Conservation (phyloP, 164 flowering plant genomes). For the Vitis rupestris region DNA sequence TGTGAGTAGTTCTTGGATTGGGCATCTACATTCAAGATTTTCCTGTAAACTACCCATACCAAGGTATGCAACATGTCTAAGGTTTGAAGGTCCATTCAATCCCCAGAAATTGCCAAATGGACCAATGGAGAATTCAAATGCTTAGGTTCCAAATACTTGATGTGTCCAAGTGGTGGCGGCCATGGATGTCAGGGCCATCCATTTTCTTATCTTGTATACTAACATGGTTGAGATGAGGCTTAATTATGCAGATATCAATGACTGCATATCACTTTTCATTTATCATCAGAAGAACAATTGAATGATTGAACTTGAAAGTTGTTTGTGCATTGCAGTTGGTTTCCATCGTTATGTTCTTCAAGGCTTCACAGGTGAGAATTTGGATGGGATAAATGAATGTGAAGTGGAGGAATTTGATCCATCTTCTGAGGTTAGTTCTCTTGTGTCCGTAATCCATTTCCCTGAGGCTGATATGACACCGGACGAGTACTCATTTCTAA, state of each 20-base stretch:
- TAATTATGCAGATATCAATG: neutral
- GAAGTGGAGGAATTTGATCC: constrained; percentile 84
- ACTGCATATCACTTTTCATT: too few relatives aligned
- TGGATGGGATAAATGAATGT: constrained; percentile 48
- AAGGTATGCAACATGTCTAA: too few relatives aligned
- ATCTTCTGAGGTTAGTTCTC: constrained; percentile 76
- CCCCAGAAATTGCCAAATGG: too few relatives aligned
- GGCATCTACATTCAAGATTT: neutral
- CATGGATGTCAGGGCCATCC: too few relatives aligned
- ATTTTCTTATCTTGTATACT: too few relatives aligned
- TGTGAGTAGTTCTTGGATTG: too few relatives aligned
- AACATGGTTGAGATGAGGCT: neutral
- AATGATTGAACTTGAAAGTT: constrained; percentile 4
- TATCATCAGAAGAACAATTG: neutral
- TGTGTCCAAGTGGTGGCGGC: too few relatives aligned
- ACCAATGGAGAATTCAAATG: too few relatives aligned
- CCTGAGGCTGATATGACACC: neutral
- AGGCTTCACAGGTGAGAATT: constrained; percentile 39
- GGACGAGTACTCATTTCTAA: too few relatives aligned
- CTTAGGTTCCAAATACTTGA: too few relatives aligned
- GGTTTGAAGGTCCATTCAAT: too few relatives aligned
- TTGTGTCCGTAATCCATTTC: neutral
- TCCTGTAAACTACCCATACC: neutral
- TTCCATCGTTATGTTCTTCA: constrained; percentile 71
- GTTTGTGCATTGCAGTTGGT: constrained; percentile 55